Base-by-base conservation (phyloP, 306 rosid genomes). In the Mucuna pruriens region DNA sequence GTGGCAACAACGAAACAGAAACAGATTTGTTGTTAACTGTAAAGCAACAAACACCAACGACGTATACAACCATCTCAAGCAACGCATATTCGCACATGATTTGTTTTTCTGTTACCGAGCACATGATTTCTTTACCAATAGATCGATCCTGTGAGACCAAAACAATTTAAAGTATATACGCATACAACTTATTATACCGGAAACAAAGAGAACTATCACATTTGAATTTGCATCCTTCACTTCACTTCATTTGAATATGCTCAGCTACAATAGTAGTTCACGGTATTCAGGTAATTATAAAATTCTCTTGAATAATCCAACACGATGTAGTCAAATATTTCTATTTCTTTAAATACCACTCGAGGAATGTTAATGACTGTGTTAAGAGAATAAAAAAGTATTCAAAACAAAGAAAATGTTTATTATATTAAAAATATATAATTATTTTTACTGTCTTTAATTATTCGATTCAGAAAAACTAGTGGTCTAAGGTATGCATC, bases 21-120 rank as follows among this genome's bases (percentile, higher is more conserved):
- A 36, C 7, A 17, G 16, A 7, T 0, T n/a, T 36, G 31, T 17
- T n/a, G 54, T 5, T 19, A 19, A 5, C 4, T 33, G n/a, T 20
- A 26, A 52, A 51, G 83, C 68, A 45, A 75, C 34, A 31, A 69
- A 39, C 13, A 74, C 25, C 0, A 0, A 39, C 19, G 29, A 36
- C 85, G 78, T 83, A 36, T n/a, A 7, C 75, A 57, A 51, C 62
- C 29, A 58, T 54, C 87, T 66, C 80, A 89, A 80, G 84, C 67
- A 87, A 85, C 57, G 83, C 54, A 85, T 74, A 20, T 49, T 58
- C 39, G 55, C 84, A 48, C 60, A 54, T 52, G 26, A 62, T 62
- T 62, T 36, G 5, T 36, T 51, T 13, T 58, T 25, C 29, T 2
- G 6, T 11, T 11, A 2, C 9, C 2, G 68, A 6, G 2, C 40